Base-by-base conservation (phyloP, 371 early-diverging fungal species). In the Mucor racemosus region DNA sequence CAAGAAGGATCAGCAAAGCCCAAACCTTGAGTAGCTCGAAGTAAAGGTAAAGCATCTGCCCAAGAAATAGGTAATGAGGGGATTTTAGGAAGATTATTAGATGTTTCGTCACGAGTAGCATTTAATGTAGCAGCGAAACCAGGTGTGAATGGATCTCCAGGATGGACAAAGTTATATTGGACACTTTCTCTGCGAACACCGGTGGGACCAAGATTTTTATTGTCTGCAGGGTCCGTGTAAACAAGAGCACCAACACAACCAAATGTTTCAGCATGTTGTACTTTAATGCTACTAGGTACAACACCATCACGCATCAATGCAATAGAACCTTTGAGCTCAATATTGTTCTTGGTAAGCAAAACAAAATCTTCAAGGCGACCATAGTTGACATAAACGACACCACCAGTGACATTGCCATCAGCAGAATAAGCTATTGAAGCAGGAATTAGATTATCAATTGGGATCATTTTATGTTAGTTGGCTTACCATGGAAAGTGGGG, bases 71-170 rank as follows among this genome's bases (percentile, higher is more conserved):
- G 91, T 7, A 91, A 71, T 0, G 90, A 87, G 1, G 91, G 91
- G 34, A 91, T 91, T 31, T 68, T 58, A 58, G 86, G 72, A n/a
- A 90, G 65, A 46, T 74, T 84, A 1, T 82, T 69, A 11, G 26
- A 13, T 10, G 81, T 79, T 21, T 66, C 75, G 3, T 75, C 73
- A 42, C 89, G 78, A 7, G 75, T 74, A 0, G 86, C 85, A 68
- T 86, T 76, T 34, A 78, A 62, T 4, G 81, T 81, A 1, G 90
- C 76, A n/a, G 90, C 78, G 34, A 73, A 79, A 11, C 87, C 88
- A 7, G 90, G 89, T 0, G 91, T 90, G 13, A 84, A 78, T 5
- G 91, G 90, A 66, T 91, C 91, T 7, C 91, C 91, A 0, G 88
- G 75, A 56, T 78, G 72, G 14, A 85, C 36, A 15, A 77, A 72